Evolutionary conservation across 2,329 filamentous ascomycete species (phyloP).

Genomic region (Dactylonectria macrodidyma): DNA sequence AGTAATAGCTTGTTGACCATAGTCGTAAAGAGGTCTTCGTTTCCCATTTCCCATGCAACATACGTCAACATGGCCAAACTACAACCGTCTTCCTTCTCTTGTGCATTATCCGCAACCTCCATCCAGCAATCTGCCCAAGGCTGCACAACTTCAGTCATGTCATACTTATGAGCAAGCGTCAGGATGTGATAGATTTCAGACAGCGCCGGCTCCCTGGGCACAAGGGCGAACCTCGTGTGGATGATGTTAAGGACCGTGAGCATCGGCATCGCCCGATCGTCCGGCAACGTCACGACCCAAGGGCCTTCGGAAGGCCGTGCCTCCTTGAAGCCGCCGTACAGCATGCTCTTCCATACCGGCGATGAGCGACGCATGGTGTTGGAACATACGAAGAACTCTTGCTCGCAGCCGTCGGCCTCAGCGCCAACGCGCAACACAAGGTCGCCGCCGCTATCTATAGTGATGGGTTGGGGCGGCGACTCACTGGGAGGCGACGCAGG

Average conservation of each 20-base stretch:
- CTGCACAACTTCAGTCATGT: not conserved
- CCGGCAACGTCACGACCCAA: slow-evolving; percentile 19
- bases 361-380: slow-evolving; percentile 11
- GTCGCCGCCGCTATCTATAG: slow-evolving; percentile 18
- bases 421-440: slow-evolving; percentile 17
- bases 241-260: slow-evolving; percentile 21
- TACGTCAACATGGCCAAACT: not conserved
- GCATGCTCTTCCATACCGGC: slow-evolving; percentile 10
- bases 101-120: not conserved
- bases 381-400: slow-evolving; percentile 17
- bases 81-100: not conserved
- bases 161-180: slow-evolving; percentile 16
- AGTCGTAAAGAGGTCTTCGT: not conserved
- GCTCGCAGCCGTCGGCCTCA: slow-evolving; percentile 4
- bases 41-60: slow-evolving; percentile 8
- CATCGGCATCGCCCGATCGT: slow-evolving; percentile 1
- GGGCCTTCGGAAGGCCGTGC: slow-evolving; percentile 8
- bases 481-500: not conserved
- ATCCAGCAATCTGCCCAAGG: slow-evolving; percentile 13
- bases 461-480: not conserved
- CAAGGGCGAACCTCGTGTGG: not conserved
- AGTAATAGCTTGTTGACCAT: not conserved
- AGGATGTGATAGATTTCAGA: not conserved
- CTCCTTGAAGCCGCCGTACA: slow-evolving; percentile 24
- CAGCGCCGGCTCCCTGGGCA: not conserved